phyloP scores from a whole-genome alignment of 2,329 filamentous ascomycete genomes.

The Arachnopeziza araneosa region DNA sequence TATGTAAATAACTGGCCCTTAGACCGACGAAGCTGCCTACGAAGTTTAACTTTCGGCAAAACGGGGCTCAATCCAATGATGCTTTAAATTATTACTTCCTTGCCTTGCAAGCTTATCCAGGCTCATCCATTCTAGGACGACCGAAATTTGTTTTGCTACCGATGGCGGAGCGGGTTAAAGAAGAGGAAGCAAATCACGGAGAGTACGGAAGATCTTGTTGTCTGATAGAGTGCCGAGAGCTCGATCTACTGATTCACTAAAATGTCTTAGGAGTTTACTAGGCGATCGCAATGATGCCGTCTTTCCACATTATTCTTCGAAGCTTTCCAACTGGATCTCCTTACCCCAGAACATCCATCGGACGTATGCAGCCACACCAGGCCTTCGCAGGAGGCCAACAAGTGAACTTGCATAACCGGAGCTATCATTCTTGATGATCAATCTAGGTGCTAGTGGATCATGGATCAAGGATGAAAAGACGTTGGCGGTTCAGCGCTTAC shows the following conservation, averaged over 20 bases:
- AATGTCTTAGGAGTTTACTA: neutral
- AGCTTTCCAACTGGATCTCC: neutral
- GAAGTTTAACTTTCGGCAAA: neutral
- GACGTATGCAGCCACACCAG: neutral
- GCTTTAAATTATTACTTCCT: neutral
- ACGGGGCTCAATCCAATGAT: neutral
- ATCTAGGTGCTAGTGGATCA: neutral
- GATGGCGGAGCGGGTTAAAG: neutral
- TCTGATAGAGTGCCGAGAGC: neutral
- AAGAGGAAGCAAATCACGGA: neutral
- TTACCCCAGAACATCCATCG: neutral
- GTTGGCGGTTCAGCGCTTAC: neutral
- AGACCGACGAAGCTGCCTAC: neutral
- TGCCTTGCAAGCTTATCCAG: neutral
- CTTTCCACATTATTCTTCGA: neutral
- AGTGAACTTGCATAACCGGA: neutral
- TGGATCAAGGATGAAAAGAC: neutral
- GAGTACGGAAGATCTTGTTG: neutral
- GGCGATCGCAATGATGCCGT: neutral
- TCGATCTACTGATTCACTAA: neutral
- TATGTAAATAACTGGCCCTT: neutral
- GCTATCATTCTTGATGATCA: neutral
- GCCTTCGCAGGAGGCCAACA: neutral
- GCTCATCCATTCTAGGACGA: neutral
- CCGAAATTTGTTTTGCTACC: neutral